Evolutionary conservation across 2,329 filamentous ascomycete genomes (phyloP).

Genomic region (Mycosphaerella sp.): DNA sequence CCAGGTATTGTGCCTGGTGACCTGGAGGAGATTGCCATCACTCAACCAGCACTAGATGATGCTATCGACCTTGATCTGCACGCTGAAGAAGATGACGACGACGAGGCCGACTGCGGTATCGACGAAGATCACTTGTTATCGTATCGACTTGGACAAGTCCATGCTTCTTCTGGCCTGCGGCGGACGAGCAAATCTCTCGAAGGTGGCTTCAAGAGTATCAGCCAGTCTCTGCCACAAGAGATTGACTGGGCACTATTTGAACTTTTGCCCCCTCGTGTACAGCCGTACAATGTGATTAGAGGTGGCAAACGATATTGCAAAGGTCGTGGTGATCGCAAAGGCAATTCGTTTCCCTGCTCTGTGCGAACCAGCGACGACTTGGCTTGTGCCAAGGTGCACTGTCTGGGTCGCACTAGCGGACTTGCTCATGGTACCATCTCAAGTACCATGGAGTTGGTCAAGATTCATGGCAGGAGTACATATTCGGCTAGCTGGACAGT

Average conservation of each 20-base stretch:
- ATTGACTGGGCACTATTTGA: slow-evolving; percentile 93
- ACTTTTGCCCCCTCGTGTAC: slow-evolving; percentile 64
- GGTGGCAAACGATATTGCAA: slow-evolving; percentile 40
- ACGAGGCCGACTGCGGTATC: slow-evolving; percentile 63
- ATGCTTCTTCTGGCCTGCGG: slow-evolving; percentile 84
- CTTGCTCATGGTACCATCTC: slow-evolving; percentile 73
- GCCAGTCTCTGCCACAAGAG: slow-evolving; percentile 66
- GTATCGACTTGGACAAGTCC: slow-evolving; percentile 73
- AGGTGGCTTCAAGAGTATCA: slow-evolving; percentile 46
- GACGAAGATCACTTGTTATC: slow-evolving; percentile 73
- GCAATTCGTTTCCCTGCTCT: slow-evolving; percentile 38
- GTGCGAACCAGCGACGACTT: slow-evolving; percentile 58
- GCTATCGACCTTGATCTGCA: slow-evolving; percentile 66
- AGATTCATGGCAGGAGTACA: slow-evolving; percentile 75
- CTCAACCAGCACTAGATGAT: slow-evolving; percentile 77
- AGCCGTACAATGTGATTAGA: slow-evolving; percentile 66
- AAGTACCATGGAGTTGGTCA: slow-evolving; percentile 72
- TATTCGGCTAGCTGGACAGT: slow-evolving; percentile 68
- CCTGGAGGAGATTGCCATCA: slow-evolving; percentile 73
- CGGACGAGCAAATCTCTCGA: slow-evolving; percentile 40
- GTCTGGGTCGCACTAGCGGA: slow-evolving; percentile 80
- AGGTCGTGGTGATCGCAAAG: slow-evolving; percentile 25
- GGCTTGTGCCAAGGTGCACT: slow-evolving; percentile 74
- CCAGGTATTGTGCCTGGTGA: slow-evolving; percentile 69
- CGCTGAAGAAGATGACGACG: slow-evolving; percentile 74